Conservation (phyloP, 129 eudicot species). For the Helianthus tuberosus region DNA sequence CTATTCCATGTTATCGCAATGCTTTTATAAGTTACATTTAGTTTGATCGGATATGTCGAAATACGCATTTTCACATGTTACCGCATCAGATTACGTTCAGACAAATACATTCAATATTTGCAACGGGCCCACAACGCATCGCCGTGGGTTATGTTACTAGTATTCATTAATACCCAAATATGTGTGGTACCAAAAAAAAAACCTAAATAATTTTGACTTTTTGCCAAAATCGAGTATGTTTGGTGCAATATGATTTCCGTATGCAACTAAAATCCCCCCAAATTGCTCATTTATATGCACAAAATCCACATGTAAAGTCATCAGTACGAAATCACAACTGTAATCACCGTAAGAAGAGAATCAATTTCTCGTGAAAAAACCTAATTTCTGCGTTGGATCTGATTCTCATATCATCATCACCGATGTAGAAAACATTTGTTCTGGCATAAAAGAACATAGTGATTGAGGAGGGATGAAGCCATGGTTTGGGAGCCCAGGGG, state of each 20-base stretch:
- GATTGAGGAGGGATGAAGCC: slow-evolving; percentile 49
- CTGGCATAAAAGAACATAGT: background rate
- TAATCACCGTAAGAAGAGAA: slow-evolving; percentile 1
- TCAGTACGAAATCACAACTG: background rate
- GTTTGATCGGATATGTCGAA: no score
- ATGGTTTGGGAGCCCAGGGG: slow-evolving; percentile 69
- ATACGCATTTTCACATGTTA: no score
- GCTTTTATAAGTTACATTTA: no score
- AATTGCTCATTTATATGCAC: background rate
- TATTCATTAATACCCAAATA: no score
- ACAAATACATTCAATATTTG: no score
- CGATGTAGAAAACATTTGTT: background rate
- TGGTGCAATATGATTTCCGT: slow-evolving; percentile 2
- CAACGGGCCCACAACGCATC: no score
- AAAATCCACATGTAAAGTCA: background rate
- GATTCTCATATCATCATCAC: background rate
- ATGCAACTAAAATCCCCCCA: background rate
- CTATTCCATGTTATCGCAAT: no score
- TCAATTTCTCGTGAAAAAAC: slow-evolving; percentile 16
- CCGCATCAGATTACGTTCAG: no score
- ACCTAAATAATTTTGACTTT: background rate
- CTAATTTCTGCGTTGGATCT: background rate
- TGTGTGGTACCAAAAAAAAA: background rate
- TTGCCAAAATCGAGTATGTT: background rate
- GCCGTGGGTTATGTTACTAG: no score